Base-by-base conservation (phyloP, 1,139 yeast species). In the Debaryomycetaceae sp. region DNA sequence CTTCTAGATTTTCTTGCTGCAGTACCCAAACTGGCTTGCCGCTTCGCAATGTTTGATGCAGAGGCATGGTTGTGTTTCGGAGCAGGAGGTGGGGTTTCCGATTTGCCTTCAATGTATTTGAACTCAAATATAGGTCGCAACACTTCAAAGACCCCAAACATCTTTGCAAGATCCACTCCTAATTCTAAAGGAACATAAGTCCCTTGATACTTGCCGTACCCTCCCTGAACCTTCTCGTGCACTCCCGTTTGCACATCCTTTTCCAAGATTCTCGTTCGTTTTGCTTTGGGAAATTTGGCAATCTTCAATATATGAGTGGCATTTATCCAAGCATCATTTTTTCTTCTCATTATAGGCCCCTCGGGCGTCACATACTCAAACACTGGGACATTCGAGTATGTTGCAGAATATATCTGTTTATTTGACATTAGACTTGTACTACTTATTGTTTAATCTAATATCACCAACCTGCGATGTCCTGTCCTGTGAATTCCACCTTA, bases 171-270 rank as follows among this genome's bases (percentile, higher is more conserved):
- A 6, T 76, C 74, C 1, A 76, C 77, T 0, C 91, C 88, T 31
- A 85, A 66, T 24, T 78, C 76, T 49, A 79, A 69, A 0, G 97
- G 95, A 22, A 90, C 85, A 89, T 97, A 93, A 0, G 97, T 88
- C 1, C 98, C 98, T 66, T 91, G 97, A 62, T 87, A 88, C 59
- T 89, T 86, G 11, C 97, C 97, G 60, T 90, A 88, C 0, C 97
- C 97, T 39, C 97, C 97, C 66, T 90, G 97, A 9, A 91, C 93
- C 60, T 90, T 91, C 60, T 91, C 97, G 63, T 89, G 96, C 36
- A 73, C 73, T 27, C 95, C 95, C 1, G 83, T 80, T 51, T 82
- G 90, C n/a, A 91, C 88, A 59, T 90, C 97, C 52, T 83, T 83
- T 60, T 91, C 97, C 55, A 90, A 73, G 47, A 90, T 81, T 56